Evolutionary conservation across 78 protist genomes (phyloP).

Genomic region (Reticulomyxa filosa): DNA sequence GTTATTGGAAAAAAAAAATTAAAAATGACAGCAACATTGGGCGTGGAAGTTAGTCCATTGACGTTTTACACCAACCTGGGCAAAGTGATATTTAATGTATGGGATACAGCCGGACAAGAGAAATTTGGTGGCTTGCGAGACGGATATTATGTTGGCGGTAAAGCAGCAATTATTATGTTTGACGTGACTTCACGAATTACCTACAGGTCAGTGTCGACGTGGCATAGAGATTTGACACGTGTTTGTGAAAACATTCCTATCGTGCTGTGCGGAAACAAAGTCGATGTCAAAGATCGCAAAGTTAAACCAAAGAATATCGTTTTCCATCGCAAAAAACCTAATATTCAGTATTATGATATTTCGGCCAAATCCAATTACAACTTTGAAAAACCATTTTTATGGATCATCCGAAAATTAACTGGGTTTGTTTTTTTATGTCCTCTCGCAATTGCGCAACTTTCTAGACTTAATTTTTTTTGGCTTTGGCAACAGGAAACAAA

Average conservation of each 20-base stretch:
- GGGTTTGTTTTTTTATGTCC: too few species aligned
- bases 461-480: not conserved
- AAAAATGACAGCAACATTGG: slow-evolving; percentile 33
- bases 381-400: slow-evolving; percentile 97
- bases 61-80: slow-evolving; percentile 85
- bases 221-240: slow-evolving; percentile 87
- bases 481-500: not conserved
- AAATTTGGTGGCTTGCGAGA: slow-evolving; percentile 95
- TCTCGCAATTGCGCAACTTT: too few species aligned
- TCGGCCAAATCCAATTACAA: slow-evolving; percentile 95
- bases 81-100: slow-evolving; percentile 68
- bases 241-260: slow-evolving; percentile 94
- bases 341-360: slow-evolving; percentile 89
- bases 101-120: slow-evolving; percentile 99
- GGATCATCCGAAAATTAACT: slow-evolving; percentile 73
- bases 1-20: not conserved
- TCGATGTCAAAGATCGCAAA: slow-evolving; percentile 84
- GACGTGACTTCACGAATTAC: slow-evolving; percentile 92
- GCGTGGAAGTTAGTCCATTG: slow-evolving; percentile 74
- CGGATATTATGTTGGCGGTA: slow-evolving; percentile 81
- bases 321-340: slow-evolving; percentile 94
- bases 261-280: slow-evolving; percentile 97
- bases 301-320: slow-evolving; percentile 83
- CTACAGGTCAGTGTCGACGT: slow-evolving; percentile 88
- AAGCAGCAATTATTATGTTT: slow-evolving; percentile 96